Percentiles rank a stretch among this genome's conserved stretches.
Evolutionary conservation across 1,139 yeast genomes (phyloP).

Genomic region (Lodderomyces metapsilosis): DNA sequence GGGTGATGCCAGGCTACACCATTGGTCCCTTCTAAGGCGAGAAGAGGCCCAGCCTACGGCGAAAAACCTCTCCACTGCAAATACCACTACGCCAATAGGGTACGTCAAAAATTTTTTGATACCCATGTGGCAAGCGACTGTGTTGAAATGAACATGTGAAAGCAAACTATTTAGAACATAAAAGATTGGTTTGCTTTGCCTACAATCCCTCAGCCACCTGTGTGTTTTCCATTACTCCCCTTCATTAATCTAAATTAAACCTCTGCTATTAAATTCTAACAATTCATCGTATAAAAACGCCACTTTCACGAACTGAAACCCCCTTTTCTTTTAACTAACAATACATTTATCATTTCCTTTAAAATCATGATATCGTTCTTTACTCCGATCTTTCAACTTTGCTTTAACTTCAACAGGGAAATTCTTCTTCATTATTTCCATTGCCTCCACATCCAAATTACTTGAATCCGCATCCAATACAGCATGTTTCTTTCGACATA

Average conservation of each 20-base stretch:
- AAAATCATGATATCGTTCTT: slow-evolving; percentile 45
- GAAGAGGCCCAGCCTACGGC: not conserved
- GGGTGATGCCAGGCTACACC: slow-evolving; percentile 37
- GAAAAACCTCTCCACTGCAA: not conserved
- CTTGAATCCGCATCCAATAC: slow-evolving; percentile 57
- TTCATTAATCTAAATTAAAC: no score
- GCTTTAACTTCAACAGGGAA: slow-evolving; percentile 68
- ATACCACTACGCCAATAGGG: not conserved
- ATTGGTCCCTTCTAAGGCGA: slow-evolving; percentile 22
- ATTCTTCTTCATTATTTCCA: slow-evolving; percentile 53
- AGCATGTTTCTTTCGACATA: slow-evolving; percentile 55
- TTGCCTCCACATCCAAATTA: slow-evolving; percentile 56
- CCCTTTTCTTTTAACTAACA: no score
- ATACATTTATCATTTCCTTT: slow-evolving; percentile 25
- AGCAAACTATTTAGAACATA: not conserved
- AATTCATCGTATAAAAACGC: not conserved
- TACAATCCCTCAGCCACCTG: no score
- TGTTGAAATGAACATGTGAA: not conserved
- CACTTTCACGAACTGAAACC: not conserved
- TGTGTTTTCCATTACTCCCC: no score
- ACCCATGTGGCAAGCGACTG: not conserved
- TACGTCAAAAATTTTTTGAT: not conserved
- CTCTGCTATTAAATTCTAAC: no score
- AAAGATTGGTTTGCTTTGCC: no score
- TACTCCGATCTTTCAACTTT: slow-evolving; percentile 58